A percentile compares a stretch with the other conserved stretches of the same genome.
phyloP scores from a whole-genome alignment of 192 early-diverging fungal species.

The Allomyces javanicus region DNA sequence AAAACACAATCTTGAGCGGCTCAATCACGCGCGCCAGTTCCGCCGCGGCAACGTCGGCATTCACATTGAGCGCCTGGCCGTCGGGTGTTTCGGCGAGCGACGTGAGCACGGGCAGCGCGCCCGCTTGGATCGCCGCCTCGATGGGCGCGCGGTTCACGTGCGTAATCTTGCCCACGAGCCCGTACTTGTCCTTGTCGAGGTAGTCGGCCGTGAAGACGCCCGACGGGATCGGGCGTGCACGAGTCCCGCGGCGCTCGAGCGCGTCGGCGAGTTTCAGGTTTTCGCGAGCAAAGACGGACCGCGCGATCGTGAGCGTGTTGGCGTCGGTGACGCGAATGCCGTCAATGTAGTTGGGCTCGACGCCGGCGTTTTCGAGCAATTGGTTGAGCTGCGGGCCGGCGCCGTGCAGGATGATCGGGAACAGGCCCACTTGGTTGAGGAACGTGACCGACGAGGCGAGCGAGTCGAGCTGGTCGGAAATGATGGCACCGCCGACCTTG shows the following conservation, averaged over 20 bases:
- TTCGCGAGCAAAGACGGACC: conserved; percentile 82
- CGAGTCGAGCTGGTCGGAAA: conserved; percentile 87
- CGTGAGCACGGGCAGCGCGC: conserved; percentile 87
- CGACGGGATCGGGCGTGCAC: conserved; percentile 85
- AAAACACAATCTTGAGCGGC: conserved; percentile 90
- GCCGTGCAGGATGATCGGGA: conserved; percentile 95
- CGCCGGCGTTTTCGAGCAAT: conserved; percentile 69
- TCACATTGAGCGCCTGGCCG: conserved; percentile 96
- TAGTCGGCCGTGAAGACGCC: conserved; percentile 95
- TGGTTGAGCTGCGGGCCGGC: conserved; percentile 92
- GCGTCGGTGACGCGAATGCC: conserved; percentile 95
- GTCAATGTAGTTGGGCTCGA: conserved; percentile 91
- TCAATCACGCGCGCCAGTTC: conserved; percentile 90
- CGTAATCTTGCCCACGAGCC: conserved; percentile 78
- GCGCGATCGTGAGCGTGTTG: conserved; percentile 79
- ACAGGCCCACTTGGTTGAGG: conserved; percentile 89
- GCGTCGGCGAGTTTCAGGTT: conserved; percentile 96
- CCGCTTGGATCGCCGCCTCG: conserved; percentile 80
- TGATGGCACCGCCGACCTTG: conserved; percentile 92
- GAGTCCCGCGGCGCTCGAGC: conserved; percentile 80
- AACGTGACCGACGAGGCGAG: conserved; percentile 89
- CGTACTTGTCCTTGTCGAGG: conserved; percentile 85
- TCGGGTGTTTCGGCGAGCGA: conserved; percentile 84
- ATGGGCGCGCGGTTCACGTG: conserved; percentile 82
- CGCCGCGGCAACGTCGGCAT: conserved; percentile 95